Evolutionary conservation across 2,329 filamentous ascomycete genomes (phyloP).

Genomic region (Trichoderma koningiopsis): DNA sequence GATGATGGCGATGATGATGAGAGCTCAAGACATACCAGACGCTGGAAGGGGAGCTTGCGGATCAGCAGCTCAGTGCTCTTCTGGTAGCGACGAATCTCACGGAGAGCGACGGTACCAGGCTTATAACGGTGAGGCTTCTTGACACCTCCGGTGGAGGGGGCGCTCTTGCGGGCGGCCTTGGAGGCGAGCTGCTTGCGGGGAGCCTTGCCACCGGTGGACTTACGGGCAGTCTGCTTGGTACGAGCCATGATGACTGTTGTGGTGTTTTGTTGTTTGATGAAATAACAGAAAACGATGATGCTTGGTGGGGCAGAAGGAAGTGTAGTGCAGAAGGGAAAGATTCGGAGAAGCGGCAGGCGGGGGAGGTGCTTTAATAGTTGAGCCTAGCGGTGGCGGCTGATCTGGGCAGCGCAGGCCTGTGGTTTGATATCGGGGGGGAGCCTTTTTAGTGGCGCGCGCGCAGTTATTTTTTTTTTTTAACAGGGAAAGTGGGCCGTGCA

Average conservation of each 20-base stretch:
- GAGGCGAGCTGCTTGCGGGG: conserved; percentile 96
- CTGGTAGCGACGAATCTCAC: conserved; percentile 98
- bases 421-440: not conserved
- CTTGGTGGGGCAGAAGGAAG: conserved; percentile 36
- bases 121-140: conserved; percentile 93
- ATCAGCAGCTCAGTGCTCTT: conserved; percentile 95
- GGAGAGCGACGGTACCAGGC: conserved; percentile 93
- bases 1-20: not conserved
- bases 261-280: conserved; percentile 34
- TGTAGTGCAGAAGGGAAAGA: conserved; percentile 49
- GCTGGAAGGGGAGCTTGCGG: conserved; percentile 96
- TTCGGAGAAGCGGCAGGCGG: conserved; percentile 43
- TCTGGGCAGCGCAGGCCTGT: conserved; percentile 33
- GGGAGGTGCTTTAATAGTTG: conserved; percentile 49
- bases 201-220: conserved; percentile 80
- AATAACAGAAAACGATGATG: conserved; percentile 34
- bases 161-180: conserved; percentile 98
- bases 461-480: not conserved
- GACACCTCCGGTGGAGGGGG: conserved; percentile 94
- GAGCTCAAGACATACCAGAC: conserved; percentile 62
- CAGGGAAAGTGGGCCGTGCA: conserved; percentile 30
- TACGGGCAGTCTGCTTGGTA: conserved; percentile 69
- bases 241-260: conserved; percentile 58
- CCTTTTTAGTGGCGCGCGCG: conserved; percentile 10
- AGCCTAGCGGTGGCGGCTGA: conserved; percentile 42